Evolutionary conservation across 306 rosid genomes (phyloP).

Genomic region (Prosopis cineraria): DNA sequence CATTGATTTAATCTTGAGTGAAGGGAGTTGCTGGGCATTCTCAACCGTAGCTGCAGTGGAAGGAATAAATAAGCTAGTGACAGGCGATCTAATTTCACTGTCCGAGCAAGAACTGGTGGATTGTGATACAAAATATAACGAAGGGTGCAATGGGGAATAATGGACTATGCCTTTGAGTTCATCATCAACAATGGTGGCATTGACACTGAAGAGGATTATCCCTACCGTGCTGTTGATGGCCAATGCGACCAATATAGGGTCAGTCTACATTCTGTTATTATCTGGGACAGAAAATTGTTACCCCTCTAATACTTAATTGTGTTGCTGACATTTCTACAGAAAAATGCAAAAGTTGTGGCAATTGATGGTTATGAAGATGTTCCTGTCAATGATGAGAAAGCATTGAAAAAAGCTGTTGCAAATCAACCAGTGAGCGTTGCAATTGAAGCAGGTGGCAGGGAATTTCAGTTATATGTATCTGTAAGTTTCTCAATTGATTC

Average conservation of each 20-base stretch:
- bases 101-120: conserved; percentile 97
- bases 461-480: conserved; percentile 72
- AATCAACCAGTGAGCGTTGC: conserved; percentile 78
- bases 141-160: conserved; percentile 95
- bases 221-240: conserved; percentile 67
- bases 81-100: conserved; percentile 74
- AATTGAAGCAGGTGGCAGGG: conserved; percentile 95
- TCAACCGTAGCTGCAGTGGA: conserved; percentile 75
- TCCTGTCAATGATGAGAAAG: conserved; percentile 57
- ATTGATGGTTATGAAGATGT: conserved; percentile 84
- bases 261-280: conserved; percentile 4
- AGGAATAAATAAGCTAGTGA: conserved; percentile 80
- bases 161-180: conserved; percentile 90
- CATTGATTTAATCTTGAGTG: conserved; percentile 15
- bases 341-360: conserved; percentile 83
- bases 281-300: background rate
- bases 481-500: conserved; percentile 46
- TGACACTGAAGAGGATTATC: conserved; percentile 87
- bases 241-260: conserved; percentile 70
- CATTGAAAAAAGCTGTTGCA: conserved; percentile 76
- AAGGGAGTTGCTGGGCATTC: conserved; percentile 99
- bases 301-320: background rate
- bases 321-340: conserved; percentile 47
- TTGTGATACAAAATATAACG: conserved; percentile 76
- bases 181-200: conserved; percentile 90